These are phyloP conservation scores for Penicillium soppii DNA, from an alignment of 495 filamentous ascomycete genomes.

Conservation along the genomic window DNA sequence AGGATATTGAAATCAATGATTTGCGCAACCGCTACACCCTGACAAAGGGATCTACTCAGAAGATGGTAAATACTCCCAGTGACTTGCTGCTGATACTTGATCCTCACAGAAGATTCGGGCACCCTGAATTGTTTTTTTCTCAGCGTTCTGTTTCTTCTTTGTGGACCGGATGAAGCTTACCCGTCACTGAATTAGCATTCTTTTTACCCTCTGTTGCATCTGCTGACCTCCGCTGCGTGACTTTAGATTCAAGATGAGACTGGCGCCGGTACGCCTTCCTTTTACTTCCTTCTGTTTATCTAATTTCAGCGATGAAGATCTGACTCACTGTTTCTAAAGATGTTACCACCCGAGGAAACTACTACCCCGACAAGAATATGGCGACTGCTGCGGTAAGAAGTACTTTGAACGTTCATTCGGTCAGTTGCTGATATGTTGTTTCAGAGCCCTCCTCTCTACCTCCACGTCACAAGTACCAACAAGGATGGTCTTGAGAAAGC, in stretches of 20 bases:
- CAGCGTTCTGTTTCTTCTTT: constrained; percentile 42
- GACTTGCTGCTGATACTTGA: constrained; percentile 71
- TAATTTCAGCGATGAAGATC: constrained; percentile 54
- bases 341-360: constrained; percentile 96
- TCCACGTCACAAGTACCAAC: constrained; percentile 90
- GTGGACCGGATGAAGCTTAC: constrained; percentile 81
- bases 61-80: constrained; percentile 93
- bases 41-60: constrained; percentile 96
- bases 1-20: constrained; percentile 98
- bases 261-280: constrained; percentile 94
- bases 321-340: constrained; percentile 68
- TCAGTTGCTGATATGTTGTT: neutral
- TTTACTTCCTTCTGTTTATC: constrained; percentile 38
- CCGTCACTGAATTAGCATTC: constrained; percentile 65
- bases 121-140: constrained; percentile 24
- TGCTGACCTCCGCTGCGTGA: constrained; percentile 94
- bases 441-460: constrained; percentile 89
- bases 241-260: constrained; percentile 99
- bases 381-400: constrained; percentile 81
- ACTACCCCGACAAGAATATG: constrained; percentile 97
- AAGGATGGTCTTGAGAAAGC: constrained; percentile 91
- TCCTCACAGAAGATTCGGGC: constrained; percentile 2
- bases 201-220: constrained; percentile 80
- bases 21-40: constrained; percentile 95
- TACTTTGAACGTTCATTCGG: neutral